Evolutionary conservation across 2,329 filamentous ascomycete species (phyloP).

Genomic region (Colletotrichum echinochloae): DNA sequence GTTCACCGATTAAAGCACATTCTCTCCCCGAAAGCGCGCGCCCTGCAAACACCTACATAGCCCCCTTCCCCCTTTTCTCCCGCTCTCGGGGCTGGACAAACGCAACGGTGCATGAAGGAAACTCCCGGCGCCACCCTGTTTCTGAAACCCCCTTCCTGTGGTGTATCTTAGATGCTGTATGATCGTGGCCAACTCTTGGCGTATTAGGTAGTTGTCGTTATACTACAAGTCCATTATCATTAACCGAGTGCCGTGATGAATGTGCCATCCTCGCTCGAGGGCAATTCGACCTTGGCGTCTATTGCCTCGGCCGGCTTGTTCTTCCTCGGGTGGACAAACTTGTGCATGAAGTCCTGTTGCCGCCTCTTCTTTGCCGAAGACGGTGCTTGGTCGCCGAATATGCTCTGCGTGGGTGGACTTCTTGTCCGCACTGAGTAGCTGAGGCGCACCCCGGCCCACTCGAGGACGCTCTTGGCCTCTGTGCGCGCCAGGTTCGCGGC

Average conservation of each 20-base stretch:
- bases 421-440: constrained; percentile 77
- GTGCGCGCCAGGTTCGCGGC: constrained; percentile 78
- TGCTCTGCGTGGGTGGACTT: constrained; percentile 63
- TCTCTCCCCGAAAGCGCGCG: constrained; percentile 5
- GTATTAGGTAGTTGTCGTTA: constrained; percentile 41
- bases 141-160: constrained; percentile 38
- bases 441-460: constrained; percentile 80
- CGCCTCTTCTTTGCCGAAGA: constrained; percentile 53
- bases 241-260: constrained; percentile 35
- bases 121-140: constrained; percentile 30
- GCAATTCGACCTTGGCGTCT: neutral
- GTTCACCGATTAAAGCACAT: constrained; percentile 81
- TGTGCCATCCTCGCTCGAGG: constrained; percentile 34
- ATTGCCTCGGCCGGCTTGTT: constrained; percentile 27
- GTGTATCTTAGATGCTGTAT: constrained; percentile 44
- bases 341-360: constrained; percentile 60
- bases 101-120: constrained; percentile 33
- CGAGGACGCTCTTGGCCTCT: constrained; percentile 81
- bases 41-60: constrained; percentile 25
- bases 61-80: constrained; percentile 6
- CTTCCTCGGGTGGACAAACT: constrained; percentile 53
- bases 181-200: constrained; percentile 40
- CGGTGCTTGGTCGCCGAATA: constrained; percentile 60
- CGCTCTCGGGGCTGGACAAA: constrained; percentile 17
- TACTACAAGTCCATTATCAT: constrained; percentile 37